phyloP scores from a whole-genome alignment of 495 filamentous ascomycete genomes.

The Eremomyces bilateralis region DNA sequence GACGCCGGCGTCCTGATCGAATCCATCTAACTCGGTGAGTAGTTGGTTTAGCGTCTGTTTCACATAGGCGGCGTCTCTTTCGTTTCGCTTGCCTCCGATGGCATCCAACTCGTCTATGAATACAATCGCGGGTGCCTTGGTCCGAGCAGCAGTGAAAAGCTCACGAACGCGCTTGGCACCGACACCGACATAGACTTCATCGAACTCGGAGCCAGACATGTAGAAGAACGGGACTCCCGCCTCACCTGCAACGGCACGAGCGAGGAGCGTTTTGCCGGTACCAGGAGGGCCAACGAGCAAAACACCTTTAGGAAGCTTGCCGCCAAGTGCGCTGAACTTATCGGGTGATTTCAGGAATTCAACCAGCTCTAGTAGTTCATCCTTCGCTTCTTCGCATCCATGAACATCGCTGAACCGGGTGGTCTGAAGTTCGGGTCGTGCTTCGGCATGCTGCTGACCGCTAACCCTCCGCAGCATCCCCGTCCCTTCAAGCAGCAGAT shows the following conservation, averaged over 20 bases:
- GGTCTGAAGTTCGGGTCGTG: conserved; percentile 73
- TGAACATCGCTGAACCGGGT: conserved; percentile 88
- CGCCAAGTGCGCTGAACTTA: conserved; percentile 73
- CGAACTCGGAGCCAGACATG: conserved; percentile 97
- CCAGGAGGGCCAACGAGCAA: conserved; percentile 87
- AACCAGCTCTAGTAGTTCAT: conserved; percentile 89
- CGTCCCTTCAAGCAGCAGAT: conserved; percentile 57
- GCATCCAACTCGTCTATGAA: conserved; percentile 98
- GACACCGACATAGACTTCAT: conserved; percentile 95
- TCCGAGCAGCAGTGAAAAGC: conserved; percentile 69
- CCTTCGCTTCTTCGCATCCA: conserved; percentile 94
- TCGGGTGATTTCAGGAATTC: conserved; percentile 89
- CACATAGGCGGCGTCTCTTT: conserved; percentile 82
- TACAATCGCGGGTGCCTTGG: conserved; percentile 83
- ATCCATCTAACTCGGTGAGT: conserved; percentile 93
- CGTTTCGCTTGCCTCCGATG: conserved; percentile 83
- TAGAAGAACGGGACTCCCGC: conserved; percentile 98
- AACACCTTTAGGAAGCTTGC: conserved; percentile 92
- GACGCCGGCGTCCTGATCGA: conserved; percentile 79
- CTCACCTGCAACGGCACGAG: conserved; percentile 89
- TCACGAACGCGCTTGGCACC: conserved; percentile 95
- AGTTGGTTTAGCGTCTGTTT: conserved; percentile 96
- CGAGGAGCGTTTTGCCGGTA: conserved; percentile 94
- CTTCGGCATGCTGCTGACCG: conserved; percentile 50
- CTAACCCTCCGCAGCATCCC: conserved; percentile 58